These are phyloP conservation scores for Galeopsis tetrahit DNA, from an alignment of 257 asterid genomes.

Conservation along the genomic window DNA sequence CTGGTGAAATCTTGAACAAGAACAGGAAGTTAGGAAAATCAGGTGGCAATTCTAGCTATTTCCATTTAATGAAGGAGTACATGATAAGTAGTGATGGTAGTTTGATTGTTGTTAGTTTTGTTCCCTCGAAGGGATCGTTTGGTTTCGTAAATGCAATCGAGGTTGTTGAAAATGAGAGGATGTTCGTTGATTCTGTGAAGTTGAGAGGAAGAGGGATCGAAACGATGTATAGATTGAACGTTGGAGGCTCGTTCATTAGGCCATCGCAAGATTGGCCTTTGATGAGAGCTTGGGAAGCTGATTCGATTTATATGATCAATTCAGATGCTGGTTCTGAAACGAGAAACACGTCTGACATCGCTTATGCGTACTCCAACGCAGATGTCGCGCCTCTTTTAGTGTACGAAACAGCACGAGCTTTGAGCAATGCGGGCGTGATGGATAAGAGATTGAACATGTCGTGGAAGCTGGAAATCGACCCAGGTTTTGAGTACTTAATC, in stretches of 20 bases:
- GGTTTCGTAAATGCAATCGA: constrained; percentile 83
- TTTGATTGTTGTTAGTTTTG: constrained; percentile 48
- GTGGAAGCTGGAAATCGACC: constrained; percentile 72
- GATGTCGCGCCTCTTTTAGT: constrained; percentile 62
- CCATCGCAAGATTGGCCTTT: constrained; percentile 54
- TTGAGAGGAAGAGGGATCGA: constrained; percentile 60
- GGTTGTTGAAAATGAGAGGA: constrained; percentile 42
- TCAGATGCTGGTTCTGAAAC: constrained; percentile 63
- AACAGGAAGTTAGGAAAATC: constrained; percentile 38
- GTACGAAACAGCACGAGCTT: constrained; percentile 74
- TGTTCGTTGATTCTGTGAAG: constrained; percentile 52
- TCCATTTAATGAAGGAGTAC: constrained; percentile 65
- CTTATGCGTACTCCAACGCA: constrained; percentile 57
- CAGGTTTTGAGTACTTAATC: constrained; percentile 69
- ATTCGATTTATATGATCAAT: constrained; percentile 70
- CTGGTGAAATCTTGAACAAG: constrained; percentile 56
- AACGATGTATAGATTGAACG: constrained; percentile 74
- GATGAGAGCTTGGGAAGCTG: constrained; percentile 72
- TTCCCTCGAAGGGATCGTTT: constrained; percentile 60
- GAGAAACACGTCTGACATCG: constrained; percentile 52
- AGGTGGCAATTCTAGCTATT: constrained; percentile 47
- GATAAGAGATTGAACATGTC: constrained; percentile 87
- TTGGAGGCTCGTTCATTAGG: constrained; percentile 57
- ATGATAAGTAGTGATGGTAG: constrained; percentile 45
- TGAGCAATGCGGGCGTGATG: constrained; percentile 55